phyloP scores from a whole-genome alignment of 208 protist species.

The Porcisia hertigi region DNA sequence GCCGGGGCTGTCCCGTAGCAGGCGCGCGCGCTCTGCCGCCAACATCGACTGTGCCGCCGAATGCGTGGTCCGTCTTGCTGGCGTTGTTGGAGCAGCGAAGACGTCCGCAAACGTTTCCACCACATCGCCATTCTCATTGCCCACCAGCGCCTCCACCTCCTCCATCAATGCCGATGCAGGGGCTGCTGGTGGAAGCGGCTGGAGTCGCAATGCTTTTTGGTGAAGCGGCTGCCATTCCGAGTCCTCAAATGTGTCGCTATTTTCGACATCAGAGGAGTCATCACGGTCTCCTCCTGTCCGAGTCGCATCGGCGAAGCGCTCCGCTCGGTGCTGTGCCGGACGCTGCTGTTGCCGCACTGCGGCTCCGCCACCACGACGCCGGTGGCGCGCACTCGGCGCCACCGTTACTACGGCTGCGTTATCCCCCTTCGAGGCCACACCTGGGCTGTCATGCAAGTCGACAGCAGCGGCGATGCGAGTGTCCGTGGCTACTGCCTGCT shows the following conservation, averaged over 20 bases:
- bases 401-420: background rate
- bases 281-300: background rate
- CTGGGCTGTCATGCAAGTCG: background rate
- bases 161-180: background rate
- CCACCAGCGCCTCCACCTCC: background rate
- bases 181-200: constrained; percentile 4
- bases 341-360: background rate
- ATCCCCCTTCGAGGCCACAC: background rate
- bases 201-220: constrained; percentile 6
- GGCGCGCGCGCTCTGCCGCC: constrained; percentile 12
- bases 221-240: constrained; percentile 1
- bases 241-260: background rate
- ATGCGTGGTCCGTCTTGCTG: background rate
- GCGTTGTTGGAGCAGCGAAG: background rate
- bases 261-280: background rate
- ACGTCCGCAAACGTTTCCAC: constrained; percentile 6
- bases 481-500: background rate
- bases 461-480: too few relatives aligned
- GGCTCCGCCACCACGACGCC: background rate
- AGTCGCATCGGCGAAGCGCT: background rate
- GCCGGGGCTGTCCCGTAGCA: constrained; percentile 6
- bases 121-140: background rate
- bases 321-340: background rate
- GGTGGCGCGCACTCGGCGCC: background rate
- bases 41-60: constrained; percentile 12